Conservation (phyloP, 345 rosid species). For the Eucalyptus curtisii region DNA sequence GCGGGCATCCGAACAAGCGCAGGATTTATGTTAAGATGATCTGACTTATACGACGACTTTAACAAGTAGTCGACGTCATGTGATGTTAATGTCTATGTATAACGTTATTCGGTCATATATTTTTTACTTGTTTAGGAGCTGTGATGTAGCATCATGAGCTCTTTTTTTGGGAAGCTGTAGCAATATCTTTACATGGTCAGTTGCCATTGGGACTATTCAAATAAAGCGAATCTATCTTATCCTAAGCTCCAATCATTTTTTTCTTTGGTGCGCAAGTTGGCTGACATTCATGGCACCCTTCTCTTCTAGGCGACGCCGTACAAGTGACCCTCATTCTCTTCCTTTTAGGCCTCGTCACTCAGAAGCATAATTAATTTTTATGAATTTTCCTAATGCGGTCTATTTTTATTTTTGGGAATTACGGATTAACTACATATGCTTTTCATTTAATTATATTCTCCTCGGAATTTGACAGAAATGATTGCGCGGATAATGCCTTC, state of each 20-base stretch:
- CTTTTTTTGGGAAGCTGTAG: background rate
- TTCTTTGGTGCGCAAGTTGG: background rate
- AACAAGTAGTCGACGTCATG: background rate
- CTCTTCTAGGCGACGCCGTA: background rate
- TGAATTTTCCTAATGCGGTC: background rate
- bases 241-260: background rate
- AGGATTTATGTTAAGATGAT: background rate
- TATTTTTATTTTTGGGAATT: background rate
- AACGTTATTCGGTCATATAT: background rate
- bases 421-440: background rate
- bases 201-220: background rate
- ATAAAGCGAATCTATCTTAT: background rate
- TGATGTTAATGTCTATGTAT: background rate
- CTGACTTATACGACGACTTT: fast-evolving
- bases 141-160: background rate
- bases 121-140: background rate
- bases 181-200: background rate
- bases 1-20: background rate
- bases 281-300: background rate
- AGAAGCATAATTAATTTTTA: background rate
- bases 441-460: background rate
- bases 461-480: background rate
- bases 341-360: background rate
- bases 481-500: background rate
- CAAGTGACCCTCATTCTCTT: background rate